Conservation (phyloP, 208 protist genomes). For the Trypanosoma mega region DNA sequence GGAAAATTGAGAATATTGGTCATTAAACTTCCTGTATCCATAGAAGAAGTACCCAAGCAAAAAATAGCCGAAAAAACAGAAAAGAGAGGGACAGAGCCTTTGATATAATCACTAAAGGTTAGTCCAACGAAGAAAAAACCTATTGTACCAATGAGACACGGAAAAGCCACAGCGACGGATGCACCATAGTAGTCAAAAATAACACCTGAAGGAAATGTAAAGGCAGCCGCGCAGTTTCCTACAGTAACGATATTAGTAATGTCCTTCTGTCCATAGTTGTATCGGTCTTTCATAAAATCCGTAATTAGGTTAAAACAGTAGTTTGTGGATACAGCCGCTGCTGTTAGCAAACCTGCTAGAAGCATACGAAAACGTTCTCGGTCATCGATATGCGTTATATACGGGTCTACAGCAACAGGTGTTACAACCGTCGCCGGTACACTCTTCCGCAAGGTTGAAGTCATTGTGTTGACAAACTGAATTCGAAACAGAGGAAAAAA, state of each 20-base stretch:
- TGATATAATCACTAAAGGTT: slow-evolving; percentile 53
- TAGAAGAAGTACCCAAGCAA: slow-evolving; percentile 49
- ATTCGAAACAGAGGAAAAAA: too few relatives aligned
- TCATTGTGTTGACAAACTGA: not conserved
- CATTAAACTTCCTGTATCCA: slow-evolving; percentile 69
- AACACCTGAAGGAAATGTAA: slow-evolving; percentile 59
- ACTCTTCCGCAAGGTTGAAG: not conserved
- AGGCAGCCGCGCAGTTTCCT: slow-evolving; percentile 50
- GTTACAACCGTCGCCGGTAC: not conserved
- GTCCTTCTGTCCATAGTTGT: slow-evolving; percentile 50
- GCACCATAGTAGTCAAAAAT: slow-evolving; percentile 72
- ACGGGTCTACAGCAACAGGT: slow-evolving; percentile 5
- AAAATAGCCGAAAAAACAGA: slow-evolving; percentile 64
- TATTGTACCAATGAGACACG: slow-evolving; percentile 39
- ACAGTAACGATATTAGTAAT: slow-evolving; percentile 82
- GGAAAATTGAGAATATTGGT: slow-evolving; percentile 77
- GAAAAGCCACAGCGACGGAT: slow-evolving; percentile 36
- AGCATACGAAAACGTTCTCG: slow-evolving; percentile 64
- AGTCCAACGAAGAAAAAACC: slow-evolving; percentile 70
- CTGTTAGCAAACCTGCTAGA: slow-evolving; percentile 56
- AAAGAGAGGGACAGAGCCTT: slow-evolving; percentile 39
- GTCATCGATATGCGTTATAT: slow-evolving; percentile 42
- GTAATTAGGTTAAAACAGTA: slow-evolving; percentile 76
- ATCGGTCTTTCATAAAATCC: slow-evolving; percentile 41
- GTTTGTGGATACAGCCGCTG: slow-evolving; percentile 51